phyloP scores from a whole-genome alignment of 768 basidiomycete genomes.

The Calocera cornea region DNA sequence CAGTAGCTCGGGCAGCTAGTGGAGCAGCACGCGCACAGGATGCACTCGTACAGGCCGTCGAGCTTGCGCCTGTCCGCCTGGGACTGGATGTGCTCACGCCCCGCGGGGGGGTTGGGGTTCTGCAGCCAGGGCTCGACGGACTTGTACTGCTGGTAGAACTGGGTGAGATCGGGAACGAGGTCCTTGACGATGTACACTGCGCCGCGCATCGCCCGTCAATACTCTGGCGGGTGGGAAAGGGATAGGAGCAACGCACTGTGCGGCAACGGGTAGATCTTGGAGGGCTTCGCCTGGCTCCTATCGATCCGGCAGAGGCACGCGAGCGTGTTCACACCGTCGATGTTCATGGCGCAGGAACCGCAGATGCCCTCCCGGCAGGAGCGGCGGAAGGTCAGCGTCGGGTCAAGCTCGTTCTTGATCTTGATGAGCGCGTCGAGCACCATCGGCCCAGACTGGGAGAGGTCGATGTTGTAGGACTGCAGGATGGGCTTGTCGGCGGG shows the following conservation, averaged over 20 bases:
- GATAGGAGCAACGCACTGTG: slow-evolving; percentile 57
- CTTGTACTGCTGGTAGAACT: slow-evolving; percentile 99
- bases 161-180: slow-evolving; percentile 80
- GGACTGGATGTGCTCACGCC: slow-evolving; percentile 76
- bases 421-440: slow-evolving; percentile 90
- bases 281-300: slow-evolving; percentile 50
- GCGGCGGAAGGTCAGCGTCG: slow-evolving; percentile 89
- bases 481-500: slow-evolving; percentile 81
- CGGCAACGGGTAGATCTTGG: slow-evolving; percentile 92
- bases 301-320: slow-evolving; percentile 95
- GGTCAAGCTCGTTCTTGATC: slow-evolving; percentile 97
- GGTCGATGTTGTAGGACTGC: slow-evolving; percentile 82
- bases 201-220: not conserved
- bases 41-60: slow-evolving; percentile 95
- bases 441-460: slow-evolving; percentile 95
- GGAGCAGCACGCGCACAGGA: slow-evolving; percentile 93
- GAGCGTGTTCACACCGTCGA: slow-evolving; percentile 94
- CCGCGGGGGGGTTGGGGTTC: slow-evolving; percentile 78
- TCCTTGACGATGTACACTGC: slow-evolving; percentile 98
- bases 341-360: slow-evolving; percentile 98
- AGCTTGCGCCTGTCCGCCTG: slow-evolving; percentile 87
- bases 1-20: slow-evolving; percentile 96
- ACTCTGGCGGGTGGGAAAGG: slow-evolving; percentile 3
- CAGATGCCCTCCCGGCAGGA: slow-evolving; percentile 94
- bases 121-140: slow-evolving; percentile 94